Evolutionary conservation across 371 early-diverging fungal genomes (phyloP), one percentile per base, ranked within the genome.

Genomic region (Mucor circinelloides): DNA sequence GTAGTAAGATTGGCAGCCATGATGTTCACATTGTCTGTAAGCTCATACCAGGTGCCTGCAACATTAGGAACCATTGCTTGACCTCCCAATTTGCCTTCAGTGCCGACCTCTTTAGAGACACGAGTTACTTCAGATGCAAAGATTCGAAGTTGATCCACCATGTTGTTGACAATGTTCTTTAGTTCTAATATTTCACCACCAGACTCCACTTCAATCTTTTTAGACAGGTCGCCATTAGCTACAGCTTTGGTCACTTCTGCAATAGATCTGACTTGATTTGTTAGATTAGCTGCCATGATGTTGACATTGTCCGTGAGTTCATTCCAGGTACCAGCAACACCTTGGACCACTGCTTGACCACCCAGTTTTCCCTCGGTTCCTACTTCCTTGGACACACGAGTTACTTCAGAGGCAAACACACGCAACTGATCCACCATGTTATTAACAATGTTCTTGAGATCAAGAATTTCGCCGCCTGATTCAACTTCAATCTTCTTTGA

Each of bases 21-120:
- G 66, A 75, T 74, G 38, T 89, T 89, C 48, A 89, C 87, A 52
- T 86, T 89, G 32, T 86, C 84, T 0, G 91, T 91, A 17, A 89
- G 70, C 25, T 86, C 89, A 50, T 82, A 85, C 91, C 91, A 90
- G 0, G 83, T 87, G 21, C 91, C 91, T 34, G 34, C 34, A 1
- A 34, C 34, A 34, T 34, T 34, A 34, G 34, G 34, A 4, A 34
- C 34, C 34, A 34, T 34, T 1, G 34, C 34, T 34, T 34, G 34
- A 10, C 34, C 34, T 34, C 34, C 34, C 34, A 34, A 9, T 34
- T 34, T 34, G 34, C 34, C 34, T 34, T 34, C 34, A 8, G 34
- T 34, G 34, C 34, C 34, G 34, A 34, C 34, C 6, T 34, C 34
- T 6, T 34, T 34, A 34, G 34, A 34, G 9, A 34, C 34, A 34